Conservation (phyloP, 73 alveolate species). For the Paramecium sexaurelia region DNA sequence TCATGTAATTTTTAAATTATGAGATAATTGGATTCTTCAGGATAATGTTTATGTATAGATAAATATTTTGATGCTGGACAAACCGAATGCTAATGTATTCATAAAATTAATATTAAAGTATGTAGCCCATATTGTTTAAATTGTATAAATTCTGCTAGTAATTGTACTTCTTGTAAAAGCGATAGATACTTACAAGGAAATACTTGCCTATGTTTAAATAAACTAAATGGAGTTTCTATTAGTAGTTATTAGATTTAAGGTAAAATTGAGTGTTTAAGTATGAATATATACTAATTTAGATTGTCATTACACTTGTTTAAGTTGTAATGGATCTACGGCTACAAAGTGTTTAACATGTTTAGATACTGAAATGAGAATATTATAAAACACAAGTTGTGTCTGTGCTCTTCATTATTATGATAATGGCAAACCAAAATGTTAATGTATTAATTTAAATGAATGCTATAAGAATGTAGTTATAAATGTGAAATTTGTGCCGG, state of each 20-base stretch:
- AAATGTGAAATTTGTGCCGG: neutral
- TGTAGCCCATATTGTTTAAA: neutral
- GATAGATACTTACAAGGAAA: neutral
- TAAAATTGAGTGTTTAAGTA: neutral
- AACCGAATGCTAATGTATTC: neutral
- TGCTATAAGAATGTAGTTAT: neutral
- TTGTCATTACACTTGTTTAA: slow-evolving; percentile 9
- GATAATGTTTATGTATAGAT: neutral
- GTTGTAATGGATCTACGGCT: neutral
- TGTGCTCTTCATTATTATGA: neutral
- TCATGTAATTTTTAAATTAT: neutral
- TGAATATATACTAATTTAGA: neutral
- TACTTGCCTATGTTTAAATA: neutral
- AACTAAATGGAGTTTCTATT: neutral
- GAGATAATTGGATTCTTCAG: neutral
- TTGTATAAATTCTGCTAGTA: neutral
- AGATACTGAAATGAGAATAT: neutral
- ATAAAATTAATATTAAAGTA: neutral
- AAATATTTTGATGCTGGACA: neutral
- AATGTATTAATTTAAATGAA: neutral
- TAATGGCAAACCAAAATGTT: neutral
- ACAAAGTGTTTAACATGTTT: neutral
- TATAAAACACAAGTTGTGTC: neutral
- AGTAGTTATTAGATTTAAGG: neutral
- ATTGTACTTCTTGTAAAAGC: neutral